Percentiles rank a stretch among this genome's conserved stretches.
Evolutionary conservation across 495 filamentous ascomycete species (phyloP).

Genomic region (Xylaria longipes): DNA sequence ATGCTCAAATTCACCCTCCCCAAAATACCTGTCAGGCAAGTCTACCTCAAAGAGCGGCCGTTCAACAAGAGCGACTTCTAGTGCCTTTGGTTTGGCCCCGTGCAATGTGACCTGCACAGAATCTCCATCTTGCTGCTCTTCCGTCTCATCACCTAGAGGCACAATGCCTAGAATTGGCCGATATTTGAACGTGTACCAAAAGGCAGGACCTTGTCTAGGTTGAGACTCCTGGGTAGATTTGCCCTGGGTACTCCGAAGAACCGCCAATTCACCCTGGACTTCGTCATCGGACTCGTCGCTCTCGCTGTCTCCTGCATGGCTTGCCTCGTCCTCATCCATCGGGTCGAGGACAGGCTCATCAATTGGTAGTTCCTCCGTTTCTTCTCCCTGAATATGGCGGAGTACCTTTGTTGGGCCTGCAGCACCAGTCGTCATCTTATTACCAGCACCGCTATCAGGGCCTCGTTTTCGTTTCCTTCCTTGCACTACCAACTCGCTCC

Average conservation of each 20-base stretch:
- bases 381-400: conserved; percentile 37
- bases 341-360: conserved; percentile 30
- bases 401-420: conserved; percentile 41
- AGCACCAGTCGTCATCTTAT: conserved; percentile 62
- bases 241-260: conserved; percentile 40
- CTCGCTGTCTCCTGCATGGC: conserved; percentile 45
- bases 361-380: conserved; percentile 34
- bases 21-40: conserved; percentile 73
- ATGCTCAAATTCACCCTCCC: conserved; percentile 65
- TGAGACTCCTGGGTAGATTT: conserved; percentile 29
- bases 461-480: conserved; percentile 64
- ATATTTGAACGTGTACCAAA: conserved; percentile 90
- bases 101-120: conserved; percentile 26
- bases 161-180: conserved; percentile 89
- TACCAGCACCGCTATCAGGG: conserved; percentile 61
- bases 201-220: conserved; percentile 44
- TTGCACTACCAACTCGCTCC: conserved; percentile 51
- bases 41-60: conserved; percentile 85
- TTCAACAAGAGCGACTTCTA: conserved; percentile 89
- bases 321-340: conserved; percentile 48
- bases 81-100: conserved; percentile 39
- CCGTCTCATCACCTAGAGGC: conserved; percentile 59
- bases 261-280: conserved; percentile 47
- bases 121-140: conserved; percentile 33
- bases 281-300: conserved; percentile 51